Conservation (phyloP, 495 filamentous ascomycete genomes). For the Parathielavia appendiculata region DNA sequence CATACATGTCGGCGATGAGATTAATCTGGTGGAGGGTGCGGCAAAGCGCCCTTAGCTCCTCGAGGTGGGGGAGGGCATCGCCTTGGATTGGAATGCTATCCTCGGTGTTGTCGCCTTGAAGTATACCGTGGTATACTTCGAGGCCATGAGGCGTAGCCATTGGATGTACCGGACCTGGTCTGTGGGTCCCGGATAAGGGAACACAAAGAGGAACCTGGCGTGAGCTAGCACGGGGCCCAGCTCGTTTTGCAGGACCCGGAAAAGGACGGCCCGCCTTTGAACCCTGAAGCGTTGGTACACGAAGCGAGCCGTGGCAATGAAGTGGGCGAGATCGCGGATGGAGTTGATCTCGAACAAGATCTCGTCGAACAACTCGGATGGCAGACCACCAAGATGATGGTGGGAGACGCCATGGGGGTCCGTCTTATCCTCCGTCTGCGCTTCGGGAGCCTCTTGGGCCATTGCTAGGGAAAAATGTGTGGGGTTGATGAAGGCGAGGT, state of each 20-base stretch:
- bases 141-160: background rate
- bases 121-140: background rate
- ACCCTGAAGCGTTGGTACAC: background rate
- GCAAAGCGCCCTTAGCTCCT: background rate
- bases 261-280: background rate
- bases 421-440: background rate
- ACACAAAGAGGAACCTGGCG: background rate
- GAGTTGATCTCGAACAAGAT: constrained; percentile 1
- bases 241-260: constrained; percentile 8
- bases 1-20: background rate
- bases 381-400: background rate
- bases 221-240: background rate
- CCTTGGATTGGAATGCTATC: background rate
- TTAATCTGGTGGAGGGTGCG: background rate
- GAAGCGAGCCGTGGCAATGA: background rate
- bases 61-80: background rate
- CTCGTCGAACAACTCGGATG: constrained; percentile 4
- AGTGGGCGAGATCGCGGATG: background rate
- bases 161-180: background rate
- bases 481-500: background rate
- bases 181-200: background rate
- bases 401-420: background rate
- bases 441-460: background rate
- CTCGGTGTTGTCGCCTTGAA: background rate
- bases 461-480: background rate